Conservation (phyloP, 192 early-diverging fungal species). For the Rhizoclosmatium globosum region DNA sequence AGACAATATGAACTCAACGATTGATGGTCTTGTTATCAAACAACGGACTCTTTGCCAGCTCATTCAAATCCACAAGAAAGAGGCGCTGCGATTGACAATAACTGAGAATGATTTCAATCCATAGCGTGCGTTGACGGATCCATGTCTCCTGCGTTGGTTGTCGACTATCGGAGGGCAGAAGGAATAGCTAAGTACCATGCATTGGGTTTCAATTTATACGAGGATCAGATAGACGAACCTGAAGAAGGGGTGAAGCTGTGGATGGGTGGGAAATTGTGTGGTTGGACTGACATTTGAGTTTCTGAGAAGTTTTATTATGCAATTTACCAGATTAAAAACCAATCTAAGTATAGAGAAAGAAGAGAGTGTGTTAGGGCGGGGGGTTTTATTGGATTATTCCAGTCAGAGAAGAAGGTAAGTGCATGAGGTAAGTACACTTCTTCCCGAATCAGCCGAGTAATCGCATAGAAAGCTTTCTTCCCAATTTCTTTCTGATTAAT, state of each 20-base stretch:
- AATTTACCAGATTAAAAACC: no score
- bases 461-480: no score
- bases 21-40: constrained; percentile 78
- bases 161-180: constrained; percentile 27
- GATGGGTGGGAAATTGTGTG: constrained; percentile 82
- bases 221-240: constrained; percentile 27
- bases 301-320: no score
- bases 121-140: constrained; percentile 81
- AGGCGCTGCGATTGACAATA: constrained; percentile 74
- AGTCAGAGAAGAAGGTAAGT: no score
- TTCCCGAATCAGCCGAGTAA: no score
- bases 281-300: background rate
- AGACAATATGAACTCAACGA: constrained; percentile 56
- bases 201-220: no score
- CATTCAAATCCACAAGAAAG: constrained; percentile 69
- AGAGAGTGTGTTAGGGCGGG: no score
- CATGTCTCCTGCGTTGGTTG: constrained; percentile 86
- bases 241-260: constrained; percentile 91
- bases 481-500: no score
- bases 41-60: constrained; percentile 57
- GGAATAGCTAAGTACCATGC: no score
- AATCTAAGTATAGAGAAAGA: no score
- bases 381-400: no score
- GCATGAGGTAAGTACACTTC: no score
- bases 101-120: constrained; percentile 78